Evolutionary conservation across 495 filamentous ascomycete species (phyloP).

Genomic region (Xylaria grammica): DNA sequence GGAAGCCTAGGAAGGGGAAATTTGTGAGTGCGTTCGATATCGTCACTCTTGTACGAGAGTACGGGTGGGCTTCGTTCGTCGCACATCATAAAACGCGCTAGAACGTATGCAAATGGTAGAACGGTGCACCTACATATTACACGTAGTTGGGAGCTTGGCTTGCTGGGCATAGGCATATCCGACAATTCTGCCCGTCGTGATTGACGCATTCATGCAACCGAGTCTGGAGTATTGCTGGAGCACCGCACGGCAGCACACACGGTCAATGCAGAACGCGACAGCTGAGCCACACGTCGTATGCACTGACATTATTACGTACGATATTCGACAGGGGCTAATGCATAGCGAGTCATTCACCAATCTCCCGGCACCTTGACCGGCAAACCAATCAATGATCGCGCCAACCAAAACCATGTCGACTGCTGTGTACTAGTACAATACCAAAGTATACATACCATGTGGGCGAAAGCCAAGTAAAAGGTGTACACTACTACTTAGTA

Average conservation of each 20-base stretch:
- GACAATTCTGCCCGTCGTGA: slow-evolving; percentile 9
- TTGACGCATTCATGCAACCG: slow-evolving; percentile 7
- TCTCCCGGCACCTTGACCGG: slow-evolving; percentile 25
- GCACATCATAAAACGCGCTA: not conserved
- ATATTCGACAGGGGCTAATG: slow-evolving; percentile 24
- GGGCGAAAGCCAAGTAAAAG: too few relatives aligned
- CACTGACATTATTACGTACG: slow-evolving; percentile 24
- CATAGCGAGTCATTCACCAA: slow-evolving; percentile 28
- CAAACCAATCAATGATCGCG: slow-evolving; percentile 18
- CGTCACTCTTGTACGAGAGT: not conserved
- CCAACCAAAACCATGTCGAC: not conserved
- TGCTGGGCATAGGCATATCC: slow-evolving; percentile 6
- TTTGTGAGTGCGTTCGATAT: not conserved
- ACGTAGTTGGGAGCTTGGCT: slow-evolving; percentile 5
- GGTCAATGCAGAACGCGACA: slow-evolving; percentile 20
- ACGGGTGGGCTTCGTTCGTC: not conserved
- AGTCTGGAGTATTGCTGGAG: slow-evolving; percentile 5
- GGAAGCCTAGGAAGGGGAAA: not conserved
- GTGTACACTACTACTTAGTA: too few relatives aligned
- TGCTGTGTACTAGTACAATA: slow-evolving; percentile 14
- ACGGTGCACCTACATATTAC: not conserved
- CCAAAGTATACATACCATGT: slow-evolving; percentile 1
- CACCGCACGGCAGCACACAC: slow-evolving; percentile 8
- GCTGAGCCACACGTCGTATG: slow-evolving; percentile 20
- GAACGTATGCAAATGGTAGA: not conserved